Percentiles rank a stretch among this genome's conserved stretches.
Conservation (phyloP, 2,329 filamentous ascomycete genomes). For the Cladophialophora psammophila region DNA sequence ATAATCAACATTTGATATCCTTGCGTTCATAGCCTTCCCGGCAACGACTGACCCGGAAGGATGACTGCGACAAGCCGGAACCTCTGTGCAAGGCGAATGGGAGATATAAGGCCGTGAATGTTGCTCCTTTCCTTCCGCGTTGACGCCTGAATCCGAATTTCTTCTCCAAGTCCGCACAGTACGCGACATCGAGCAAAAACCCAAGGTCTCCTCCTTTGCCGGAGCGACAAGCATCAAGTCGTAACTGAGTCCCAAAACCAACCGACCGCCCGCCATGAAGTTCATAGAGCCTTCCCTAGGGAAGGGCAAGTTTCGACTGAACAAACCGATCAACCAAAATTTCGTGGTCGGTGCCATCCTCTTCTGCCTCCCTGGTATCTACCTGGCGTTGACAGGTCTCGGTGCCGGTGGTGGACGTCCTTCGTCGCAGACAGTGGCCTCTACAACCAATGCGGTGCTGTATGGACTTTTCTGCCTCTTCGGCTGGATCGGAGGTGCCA, state of each 20-base stretch:
- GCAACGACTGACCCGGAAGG: not conserved
- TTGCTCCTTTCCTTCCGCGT: not conserved
- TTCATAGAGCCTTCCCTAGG: conserved; percentile 28
- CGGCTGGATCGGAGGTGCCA: conserved; percentile 37
- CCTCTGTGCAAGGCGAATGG: not conserved
- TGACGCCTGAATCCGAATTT: not conserved
- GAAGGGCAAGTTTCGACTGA: conserved; percentile 28
- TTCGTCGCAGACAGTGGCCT: conserved; percentile 34
- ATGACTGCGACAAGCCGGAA: not conserved
- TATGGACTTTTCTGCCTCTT: conserved; percentile 37
- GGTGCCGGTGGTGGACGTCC: conserved; percentile 40
- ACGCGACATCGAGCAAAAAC: not conserved
- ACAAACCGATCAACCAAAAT: conserved; percentile 36
- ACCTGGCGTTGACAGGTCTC: conserved; percentile 38
- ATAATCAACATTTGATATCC: conserved; percentile 17
- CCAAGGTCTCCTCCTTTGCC: not conserved
- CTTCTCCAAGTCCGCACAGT: not conserved
- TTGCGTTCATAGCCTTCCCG: conserved; percentile 17
- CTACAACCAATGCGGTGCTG: conserved; percentile 35
- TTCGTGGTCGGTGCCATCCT: conserved; percentile 36
- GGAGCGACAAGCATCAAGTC: not conserved
- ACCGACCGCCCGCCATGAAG: conserved; percentile 20
- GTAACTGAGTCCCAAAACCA: not conserved
- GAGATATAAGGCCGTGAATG: not conserved
- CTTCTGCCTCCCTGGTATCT: conserved; percentile 41